Evolutionary conservation across 2,329 filamentous ascomycete genomes (phyloP).

Genomic region (Aspergillus sp.): DNA sequence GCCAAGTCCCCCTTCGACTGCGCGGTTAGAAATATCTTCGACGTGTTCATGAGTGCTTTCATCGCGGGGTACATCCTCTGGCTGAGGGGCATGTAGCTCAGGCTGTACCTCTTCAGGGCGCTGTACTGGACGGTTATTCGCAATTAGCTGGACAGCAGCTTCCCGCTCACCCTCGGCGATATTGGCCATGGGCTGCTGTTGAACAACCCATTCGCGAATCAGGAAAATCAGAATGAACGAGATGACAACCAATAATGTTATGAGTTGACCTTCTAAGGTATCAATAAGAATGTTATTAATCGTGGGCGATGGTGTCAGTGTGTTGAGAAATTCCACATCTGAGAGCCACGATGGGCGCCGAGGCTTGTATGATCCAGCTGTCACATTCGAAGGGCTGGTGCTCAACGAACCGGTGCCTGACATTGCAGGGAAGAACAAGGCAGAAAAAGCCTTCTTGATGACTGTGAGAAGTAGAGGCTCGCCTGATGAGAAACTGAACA

Average conservation of each 20-base stretch:
- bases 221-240: constrained; percentile 96
- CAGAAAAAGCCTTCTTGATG: constrained; percentile 47
- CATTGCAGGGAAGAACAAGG: constrained; percentile 36
- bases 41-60: constrained; percentile 12
- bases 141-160: constrained; percentile 53
- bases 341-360: constrained; percentile 57
- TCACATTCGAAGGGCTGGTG: constrained; percentile 28
- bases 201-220: constrained; percentile 95
- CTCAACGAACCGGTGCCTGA: constrained; percentile 30
- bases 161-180: constrained; percentile 62
- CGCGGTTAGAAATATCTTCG: constrained; percentile 13
- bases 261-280: constrained; percentile 87
- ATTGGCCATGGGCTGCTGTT: constrained; percentile 92
- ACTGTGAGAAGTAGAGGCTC: constrained; percentile 52
- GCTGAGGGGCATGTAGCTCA: constrained; percentile 16
- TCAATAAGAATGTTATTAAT: constrained; percentile 80
- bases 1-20: constrained; percentile 12
- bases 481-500: constrained; percentile 44
- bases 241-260: constrained; percentile 86
- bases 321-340: constrained; percentile 57
- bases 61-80: constrained; percentile 12
- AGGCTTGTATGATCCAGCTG: constrained; percentile 29
- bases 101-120: constrained; percentile 19
- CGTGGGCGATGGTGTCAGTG: constrained; percentile 65
- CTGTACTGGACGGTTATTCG: constrained; percentile 38